Evolutionary conservation across 257 asterid genomes (phyloP).

Genomic region (Ballota nigra): DNA sequence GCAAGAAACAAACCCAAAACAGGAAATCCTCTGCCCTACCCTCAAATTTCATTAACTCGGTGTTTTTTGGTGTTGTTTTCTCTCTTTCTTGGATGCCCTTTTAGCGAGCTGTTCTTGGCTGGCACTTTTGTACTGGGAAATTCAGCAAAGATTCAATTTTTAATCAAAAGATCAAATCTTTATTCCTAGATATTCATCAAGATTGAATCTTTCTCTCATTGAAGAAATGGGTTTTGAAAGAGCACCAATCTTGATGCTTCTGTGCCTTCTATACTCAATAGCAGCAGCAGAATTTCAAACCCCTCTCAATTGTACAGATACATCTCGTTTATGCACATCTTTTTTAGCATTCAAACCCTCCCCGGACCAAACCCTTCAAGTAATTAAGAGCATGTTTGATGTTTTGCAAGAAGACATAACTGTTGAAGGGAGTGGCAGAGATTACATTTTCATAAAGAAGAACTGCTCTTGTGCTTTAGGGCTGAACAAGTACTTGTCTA

Average conservation of each 20-base stretch:
- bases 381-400: constrained; percentile 93
- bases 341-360: constrained; percentile 84
- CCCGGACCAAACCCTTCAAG: constrained; percentile 47
- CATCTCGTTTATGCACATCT: constrained; percentile 72
- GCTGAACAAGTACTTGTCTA: constrained; percentile 53
- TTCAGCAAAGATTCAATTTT: constrained; percentile 14
- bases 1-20: constrained; percentile 25
- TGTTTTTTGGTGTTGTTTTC: not conserved
- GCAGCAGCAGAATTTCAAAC: constrained; percentile 34
- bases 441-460: constrained; percentile 70
- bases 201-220: constrained; percentile 5
- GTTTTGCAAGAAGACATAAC: constrained; percentile 71
- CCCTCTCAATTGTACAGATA: constrained; percentile 83
- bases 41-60: constrained; percentile 18
- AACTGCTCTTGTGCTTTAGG: constrained; percentile 89
- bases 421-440: constrained; percentile 73
- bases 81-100: constrained; percentile 21
- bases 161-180: constrained; percentile 17
- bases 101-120: constrained; percentile 8
- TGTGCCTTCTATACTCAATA: constrained; percentile 27
- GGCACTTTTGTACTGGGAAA: constrained; percentile 5
- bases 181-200: constrained; percentile 5
- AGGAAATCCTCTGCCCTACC: constrained; percentile 40
- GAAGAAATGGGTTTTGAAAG: constrained; percentile 39
- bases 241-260: constrained; percentile 37